phyloP scores from a whole-genome alignment of 2,329 filamentous ascomycete species.

The Ophiostoma populinum region DNA sequence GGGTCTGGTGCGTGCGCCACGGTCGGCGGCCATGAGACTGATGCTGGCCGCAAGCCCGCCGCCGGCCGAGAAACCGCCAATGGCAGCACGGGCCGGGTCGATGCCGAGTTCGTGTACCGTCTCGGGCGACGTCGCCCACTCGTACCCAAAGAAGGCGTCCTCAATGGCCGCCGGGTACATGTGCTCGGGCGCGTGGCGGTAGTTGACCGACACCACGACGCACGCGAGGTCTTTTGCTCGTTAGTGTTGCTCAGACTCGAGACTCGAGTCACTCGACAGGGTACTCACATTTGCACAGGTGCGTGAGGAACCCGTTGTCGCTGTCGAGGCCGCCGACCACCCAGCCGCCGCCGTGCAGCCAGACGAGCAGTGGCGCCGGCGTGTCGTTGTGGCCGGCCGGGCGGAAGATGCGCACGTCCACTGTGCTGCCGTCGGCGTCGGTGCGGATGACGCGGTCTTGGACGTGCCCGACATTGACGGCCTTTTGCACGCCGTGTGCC shows the following conservation, averaged over 20 bases:
- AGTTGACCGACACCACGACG: constrained; percentile 8
- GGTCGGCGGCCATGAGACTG: constrained; percentile 1
- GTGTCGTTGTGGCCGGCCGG: too few relatives aligned
- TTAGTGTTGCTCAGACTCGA: background rate
- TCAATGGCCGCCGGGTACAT: constrained; percentile 39
- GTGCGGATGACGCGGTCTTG: constrained; percentile 23
- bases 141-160: constrained; percentile 33
- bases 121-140: constrained; percentile 1
- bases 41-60: constrained; percentile 4
- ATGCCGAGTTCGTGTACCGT: constrained; percentile 15
- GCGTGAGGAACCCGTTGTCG: constrained; percentile 38
- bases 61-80: constrained; percentile 16
- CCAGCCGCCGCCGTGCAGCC: constrained; percentile 42
- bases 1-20: constrained; percentile 4
- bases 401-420: constrained; percentile 29
- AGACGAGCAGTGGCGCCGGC: constrained; percentile 37
- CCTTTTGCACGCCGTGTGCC: constrained; percentile 3
- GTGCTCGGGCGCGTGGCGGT: constrained; percentile 35
- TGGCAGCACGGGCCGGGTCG: constrained; percentile 17
- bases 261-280: background rate
- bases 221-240: background rate
- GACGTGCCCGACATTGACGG: constrained; percentile 23
- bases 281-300: constrained; percentile 22
- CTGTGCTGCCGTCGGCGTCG: constrained; percentile 22
- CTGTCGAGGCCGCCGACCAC: constrained; percentile 39